Evolutionary conservation across 1,284 basidiomycete genomes (phyloP).

Genomic region (Tilletia caries): DNA sequence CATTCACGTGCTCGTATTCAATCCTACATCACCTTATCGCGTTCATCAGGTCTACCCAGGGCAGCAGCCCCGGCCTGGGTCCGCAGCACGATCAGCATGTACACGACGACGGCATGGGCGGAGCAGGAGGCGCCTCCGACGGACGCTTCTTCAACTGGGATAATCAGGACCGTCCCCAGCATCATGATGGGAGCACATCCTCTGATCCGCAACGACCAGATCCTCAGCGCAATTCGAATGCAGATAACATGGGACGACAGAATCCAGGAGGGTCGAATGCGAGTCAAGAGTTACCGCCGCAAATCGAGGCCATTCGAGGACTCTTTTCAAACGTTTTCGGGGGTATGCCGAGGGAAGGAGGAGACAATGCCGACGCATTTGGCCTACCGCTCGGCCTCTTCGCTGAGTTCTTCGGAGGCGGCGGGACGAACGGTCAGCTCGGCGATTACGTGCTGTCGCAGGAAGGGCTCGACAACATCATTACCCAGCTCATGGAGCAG

Average conservation of each 20-base stretch:
- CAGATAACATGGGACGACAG: too few species aligned
- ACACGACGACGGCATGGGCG: conserved; percentile 48
- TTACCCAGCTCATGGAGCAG: conserved; percentile 48
- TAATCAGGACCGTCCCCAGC: conserved; percentile 19
- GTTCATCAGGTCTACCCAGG: too few species aligned
- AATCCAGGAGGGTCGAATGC: not conserved
- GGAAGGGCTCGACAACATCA: conserved; percentile 44
- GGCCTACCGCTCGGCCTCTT: conserved; percentile 33
- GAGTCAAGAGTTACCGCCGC: conserved; percentile 26
- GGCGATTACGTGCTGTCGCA: conserved; percentile 44
- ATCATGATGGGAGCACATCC: conserved; percentile 8
- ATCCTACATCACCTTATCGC: too few species aligned
- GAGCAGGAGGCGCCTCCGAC: conserved; percentile 39
- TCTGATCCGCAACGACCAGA: conserved; percentile 13
- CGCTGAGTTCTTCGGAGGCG: conserved; percentile 22
- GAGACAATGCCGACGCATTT: conserved; percentile 4
- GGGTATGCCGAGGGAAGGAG: conserved; percentile 13
- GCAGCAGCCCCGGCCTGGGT: not conserved
- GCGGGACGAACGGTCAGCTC: conserved; percentile 24
- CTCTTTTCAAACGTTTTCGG: conserved; percentile 40
- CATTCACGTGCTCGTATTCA: too few species aligned
- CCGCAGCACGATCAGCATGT: conserved; percentile 21
- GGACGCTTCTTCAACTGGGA: conserved; percentile 44
- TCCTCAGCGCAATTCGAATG: conserved; percentile 16
- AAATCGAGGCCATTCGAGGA: conserved; percentile 32